phyloP scores from a whole-genome alignment of 495 filamentous ascomycete genomes.

The Aspergillus kassunensis region DNA sequence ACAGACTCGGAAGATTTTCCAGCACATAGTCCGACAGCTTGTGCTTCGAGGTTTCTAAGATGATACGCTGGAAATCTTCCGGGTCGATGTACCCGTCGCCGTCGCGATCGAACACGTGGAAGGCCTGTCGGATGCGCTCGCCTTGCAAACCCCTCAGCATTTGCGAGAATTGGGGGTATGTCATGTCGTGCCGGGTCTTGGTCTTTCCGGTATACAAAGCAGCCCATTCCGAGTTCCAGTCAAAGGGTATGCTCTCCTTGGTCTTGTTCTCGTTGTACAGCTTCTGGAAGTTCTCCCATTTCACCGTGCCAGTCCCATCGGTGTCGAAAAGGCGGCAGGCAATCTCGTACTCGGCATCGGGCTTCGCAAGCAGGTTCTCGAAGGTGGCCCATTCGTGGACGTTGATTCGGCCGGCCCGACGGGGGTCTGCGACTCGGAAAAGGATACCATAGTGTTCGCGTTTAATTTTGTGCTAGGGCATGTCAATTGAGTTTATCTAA shows the following conservation, averaged over 20 bases:
- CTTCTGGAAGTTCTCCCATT: constrained; percentile 77
- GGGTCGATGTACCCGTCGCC: constrained; percentile 97
- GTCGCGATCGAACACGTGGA: constrained; percentile 86
- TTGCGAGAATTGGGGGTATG: constrained; percentile 96
- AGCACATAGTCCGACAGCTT: constrained; percentile 96
- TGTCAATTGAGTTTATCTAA: constrained; percentile 20
- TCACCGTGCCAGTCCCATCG: constrained; percentile 74
- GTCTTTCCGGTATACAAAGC: constrained; percentile 85
- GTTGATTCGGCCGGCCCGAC: constrained; percentile 63
- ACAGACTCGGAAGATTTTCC: constrained; percentile 88
- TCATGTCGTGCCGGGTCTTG: constrained; percentile 79
- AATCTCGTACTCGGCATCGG: constrained; percentile 98
- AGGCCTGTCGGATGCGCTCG: constrained; percentile 91
- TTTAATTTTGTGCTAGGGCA: constrained; percentile 85
- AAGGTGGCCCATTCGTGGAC: constrained; percentile 88
- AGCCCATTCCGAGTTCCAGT: constrained; percentile 98
- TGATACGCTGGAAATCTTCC: constrained; percentile 94
- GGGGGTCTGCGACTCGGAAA: constrained; percentile 82
- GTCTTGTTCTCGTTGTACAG: constrained; percentile 81
- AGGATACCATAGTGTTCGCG: constrained; percentile 91
- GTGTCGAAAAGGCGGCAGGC: constrained; percentile 94
- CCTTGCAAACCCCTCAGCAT: constrained; percentile 96
- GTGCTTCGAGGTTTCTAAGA: constrained; percentile 86
- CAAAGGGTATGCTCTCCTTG: constrained; percentile 77
- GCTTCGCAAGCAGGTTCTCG: constrained; percentile 87